Evolutionary conservation across 352 stramenopile species (phyloP), one percentile per base, ranked within the genome.

Genomic region (Pythium biforme): DNA sequence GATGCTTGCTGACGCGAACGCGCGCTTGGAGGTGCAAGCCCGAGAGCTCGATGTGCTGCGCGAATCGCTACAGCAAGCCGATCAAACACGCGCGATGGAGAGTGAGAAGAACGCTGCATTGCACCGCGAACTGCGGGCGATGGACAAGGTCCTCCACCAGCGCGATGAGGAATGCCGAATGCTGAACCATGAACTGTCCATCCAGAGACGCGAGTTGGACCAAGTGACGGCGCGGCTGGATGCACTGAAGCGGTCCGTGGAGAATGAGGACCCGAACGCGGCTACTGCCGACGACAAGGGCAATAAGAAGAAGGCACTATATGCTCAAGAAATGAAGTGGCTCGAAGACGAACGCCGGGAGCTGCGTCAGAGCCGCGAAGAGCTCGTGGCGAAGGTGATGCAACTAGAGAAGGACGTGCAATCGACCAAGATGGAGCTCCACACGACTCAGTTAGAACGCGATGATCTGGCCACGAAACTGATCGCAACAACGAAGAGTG

Each of bases 291-390:
- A 37, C 33, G 65, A 31, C 63, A 57, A 20, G 25, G 10, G 26
- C 33, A 70, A 34, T 25, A 51, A 57, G 26, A 64, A 59, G 12
- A 81, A 77, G 34, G 68, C 66, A 4, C 46, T 82, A 3, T 75
- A 85, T 46, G 71, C 71, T 4, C 77, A 90, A 53, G 77, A 92
- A 57, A 83, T 87, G 56, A 89, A 86, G 59, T 90, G 83, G 81
- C 66, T 90, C 3, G 76, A 90, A 46, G 76, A 90, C 57, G 81
- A 90, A 47, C 75, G 81, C 25, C 70, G 79, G 22, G 72, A 86
- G 26, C 67, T 90, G 15, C 71, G 77, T 12, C 67, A 72, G 3
- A 73, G 73, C 11, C 86, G 86, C 51, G 79, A 92, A 55, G 71
- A 82, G 6, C 52, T 88, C 3, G 75, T 86, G 68, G 22, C 72